Evolutionary conservation across 495 filamentous ascomycete species (phyloP).

Genomic region (Penicillium tannophilum): DNA sequence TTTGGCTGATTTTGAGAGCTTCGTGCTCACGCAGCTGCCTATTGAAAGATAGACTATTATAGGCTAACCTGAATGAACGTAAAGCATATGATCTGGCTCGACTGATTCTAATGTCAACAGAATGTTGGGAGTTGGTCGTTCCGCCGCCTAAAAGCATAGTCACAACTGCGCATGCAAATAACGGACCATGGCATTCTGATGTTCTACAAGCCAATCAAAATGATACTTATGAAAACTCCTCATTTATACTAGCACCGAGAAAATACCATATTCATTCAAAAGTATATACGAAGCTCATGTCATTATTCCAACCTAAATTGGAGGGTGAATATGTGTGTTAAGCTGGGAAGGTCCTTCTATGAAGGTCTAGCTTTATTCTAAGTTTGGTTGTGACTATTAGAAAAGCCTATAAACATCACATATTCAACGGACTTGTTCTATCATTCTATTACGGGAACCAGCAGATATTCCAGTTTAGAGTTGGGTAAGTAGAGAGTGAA

Average conservation of each 20-base stretch:
- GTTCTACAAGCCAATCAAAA: neutral
- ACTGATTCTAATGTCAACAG: neutral
- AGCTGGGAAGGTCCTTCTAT: neutral
- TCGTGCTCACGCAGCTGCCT: neutral
- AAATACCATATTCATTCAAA: neutral
- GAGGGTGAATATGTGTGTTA: neutral
- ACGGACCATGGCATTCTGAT: neutral
- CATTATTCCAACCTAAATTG: neutral
- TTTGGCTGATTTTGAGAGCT: slow-evolving; percentile 17
- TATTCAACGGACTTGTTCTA: no score
- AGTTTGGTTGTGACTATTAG: neutral
- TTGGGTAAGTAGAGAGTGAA: no score
- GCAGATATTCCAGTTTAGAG: no score
- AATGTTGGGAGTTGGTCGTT: neutral
- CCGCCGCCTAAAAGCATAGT: neutral
- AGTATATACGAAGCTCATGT: neutral
- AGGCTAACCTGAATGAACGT: no score
- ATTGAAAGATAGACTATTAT: neutral
- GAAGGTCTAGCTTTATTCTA: no score
- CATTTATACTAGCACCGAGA: neutral
- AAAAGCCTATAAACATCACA: neutral
- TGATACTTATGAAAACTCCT: neutral
- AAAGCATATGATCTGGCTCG: neutral
- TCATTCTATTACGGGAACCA: no score
- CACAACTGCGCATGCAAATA: neutral